phyloP scores from a whole-genome alignment of 805 yeast genomes.

The Yarrowia sp. region DNA sequence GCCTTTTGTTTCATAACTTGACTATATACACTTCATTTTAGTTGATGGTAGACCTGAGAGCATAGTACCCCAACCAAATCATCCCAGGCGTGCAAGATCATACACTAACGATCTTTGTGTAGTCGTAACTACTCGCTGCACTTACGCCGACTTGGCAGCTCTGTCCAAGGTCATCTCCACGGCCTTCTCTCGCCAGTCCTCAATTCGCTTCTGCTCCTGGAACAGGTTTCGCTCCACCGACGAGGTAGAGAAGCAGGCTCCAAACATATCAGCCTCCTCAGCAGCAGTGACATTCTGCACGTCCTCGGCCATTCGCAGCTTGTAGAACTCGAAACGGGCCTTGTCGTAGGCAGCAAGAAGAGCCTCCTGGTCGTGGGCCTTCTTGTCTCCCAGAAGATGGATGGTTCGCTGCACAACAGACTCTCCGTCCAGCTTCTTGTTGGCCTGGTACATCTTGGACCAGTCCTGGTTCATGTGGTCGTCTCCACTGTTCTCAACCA shows the following conservation, averaged over 20 bases:
- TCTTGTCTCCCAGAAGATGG: slow-evolving; percentile 44
- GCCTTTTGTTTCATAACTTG: neutral
- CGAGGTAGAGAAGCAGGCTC: slow-evolving; percentile 65
- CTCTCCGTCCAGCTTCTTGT: slow-evolving; percentile 83
- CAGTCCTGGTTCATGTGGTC: slow-evolving; percentile 61
- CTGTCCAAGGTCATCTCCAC: slow-evolving; percentile 55
- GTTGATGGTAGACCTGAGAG: neutral
- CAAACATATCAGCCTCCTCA: slow-evolving; percentile 85
- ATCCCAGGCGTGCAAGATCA: too few relatives aligned
- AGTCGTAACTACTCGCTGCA: too few relatives aligned
- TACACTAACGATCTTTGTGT: too few relatives aligned
- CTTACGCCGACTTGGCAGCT: slow-evolving; percentile 32
- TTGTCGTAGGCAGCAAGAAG: slow-evolving; percentile 69
- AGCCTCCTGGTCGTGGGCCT: slow-evolving; percentile 31
- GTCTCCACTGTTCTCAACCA: slow-evolving; percentile 71
- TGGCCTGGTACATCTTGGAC: slow-evolving; percentile 69
- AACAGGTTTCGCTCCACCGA: slow-evolving; percentile 64
- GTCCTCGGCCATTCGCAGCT: slow-evolving; percentile 79
- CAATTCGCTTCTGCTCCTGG: slow-evolving; percentile 67
- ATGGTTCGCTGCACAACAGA: slow-evolving; percentile 73
- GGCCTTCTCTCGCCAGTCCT: slow-evolving; percentile 72
- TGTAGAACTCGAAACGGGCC: slow-evolving; percentile 85
- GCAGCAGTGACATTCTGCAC: slow-evolving; percentile 63
- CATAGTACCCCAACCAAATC: too few relatives aligned
- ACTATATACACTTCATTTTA: slow-evolving; percentile 5